Base-by-base conservation (phyloP, 108 stramenopile genomes). In the Mediolabrus comicus region DNA sequence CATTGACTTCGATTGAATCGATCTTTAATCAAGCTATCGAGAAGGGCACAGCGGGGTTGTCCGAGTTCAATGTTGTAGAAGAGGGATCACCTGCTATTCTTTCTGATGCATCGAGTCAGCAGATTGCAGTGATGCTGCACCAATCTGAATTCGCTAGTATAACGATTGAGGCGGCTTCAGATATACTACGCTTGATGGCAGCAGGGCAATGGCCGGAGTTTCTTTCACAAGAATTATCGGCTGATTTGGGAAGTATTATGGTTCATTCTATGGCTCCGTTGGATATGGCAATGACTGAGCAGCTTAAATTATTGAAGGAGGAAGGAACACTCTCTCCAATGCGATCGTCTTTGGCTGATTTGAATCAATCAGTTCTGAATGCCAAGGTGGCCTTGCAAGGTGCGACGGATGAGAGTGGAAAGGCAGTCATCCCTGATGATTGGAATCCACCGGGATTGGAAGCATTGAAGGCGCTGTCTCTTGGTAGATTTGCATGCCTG, bases 141-240 rank as follows among this genome's bases (percentile, higher is more conserved):
- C 85, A 90, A 64, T 60, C 86, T 0, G 80, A 87, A 52, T 89
- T 88, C 41, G 88, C 88, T 0, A 75, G 74, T 30, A 74, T 78
- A 24, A 67, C 84, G 5, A 85, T 94, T 32, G 84, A 88, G 19
- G 77, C 76, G 12, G 81, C 84, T 28, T 69, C 86, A 14, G 83
- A 87, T 74, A 72, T 86, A 30, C 49, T 88, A 68, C 84, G 86
- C 49, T 63, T 91, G 9, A 70, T 94, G 32, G 83, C 90, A 1
- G 89, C 89, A 35, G 90, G 90, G 3, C 93, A 91, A 66, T 94
- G 93, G 93, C 93, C 93, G 10, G 88, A 90, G 17, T 59, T 91
- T 13, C 54, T 94, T n/a, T 62, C 79, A 12, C 66, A 71, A 27
- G 89, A 91, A 17, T 69, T 72, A 22, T 94, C 93, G 4, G 69